Evolutionary conservation across 495 filamentous ascomycete species (phyloP), one percentile per base, ranked within the genome.

Genomic region (Neurospora intermedia): DNA sequence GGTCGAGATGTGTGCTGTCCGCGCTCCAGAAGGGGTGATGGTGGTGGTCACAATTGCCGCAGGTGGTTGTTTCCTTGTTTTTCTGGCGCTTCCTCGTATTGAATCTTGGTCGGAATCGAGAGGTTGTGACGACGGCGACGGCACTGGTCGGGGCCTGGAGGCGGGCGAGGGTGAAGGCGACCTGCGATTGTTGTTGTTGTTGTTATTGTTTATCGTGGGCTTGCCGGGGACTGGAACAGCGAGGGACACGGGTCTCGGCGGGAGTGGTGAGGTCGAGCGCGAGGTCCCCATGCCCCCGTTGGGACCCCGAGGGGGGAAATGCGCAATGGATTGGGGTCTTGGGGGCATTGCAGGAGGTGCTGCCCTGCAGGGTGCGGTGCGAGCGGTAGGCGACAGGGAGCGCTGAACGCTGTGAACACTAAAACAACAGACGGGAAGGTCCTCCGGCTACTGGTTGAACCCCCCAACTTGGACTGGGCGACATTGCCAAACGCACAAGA

Each of bases 1-100:
- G 23, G 79, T 74, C 16, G 78, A 79, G 73, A 81, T 77, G n/a
- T 76, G 80, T 66, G 80, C 75, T 18, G 78, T 79, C 72, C 74
- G 72, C 31, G 43, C 69, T 38, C 80, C 78, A 43, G 70, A 69
- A 18, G 77, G 54, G n/a, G 75, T 75, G 20, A 75, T 75, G 70
- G 46, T 78, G 16, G 78, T 81, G 42, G 78, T 79, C 62, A 81
- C 72, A 75, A 80, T 79, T 69, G 77, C 78, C 75, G 77, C 78
- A 73, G 78, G 76, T 20, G 74, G 77, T 40, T 76, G 75, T 27
- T 73, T 75, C 59, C 77, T 69, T 35, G 40, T 18, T 13, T 72
- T 72, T 23, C 66, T 41, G 46, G n/a, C 70, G 13, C 41, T 39
- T 27, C 35, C 39, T 27, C 35, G 39, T 69, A 35, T n/a, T 0